Base-by-base conservation (phyloP, 192 early-diverging fungal genomes). In the Coemansia sp. region DNA sequence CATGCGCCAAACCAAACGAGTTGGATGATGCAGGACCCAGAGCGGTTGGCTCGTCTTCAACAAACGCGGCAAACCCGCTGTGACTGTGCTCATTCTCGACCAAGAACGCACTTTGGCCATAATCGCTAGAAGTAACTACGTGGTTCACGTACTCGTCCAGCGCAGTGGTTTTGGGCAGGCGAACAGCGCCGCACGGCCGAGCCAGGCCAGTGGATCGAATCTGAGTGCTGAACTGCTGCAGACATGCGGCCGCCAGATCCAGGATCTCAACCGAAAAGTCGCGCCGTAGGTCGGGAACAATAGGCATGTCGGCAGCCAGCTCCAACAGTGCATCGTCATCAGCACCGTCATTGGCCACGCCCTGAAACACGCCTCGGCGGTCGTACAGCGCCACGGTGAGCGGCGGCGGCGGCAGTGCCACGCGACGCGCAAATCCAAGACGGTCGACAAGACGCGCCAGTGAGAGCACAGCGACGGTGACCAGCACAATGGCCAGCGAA, bases 201-300 rank as follows among this genome's bases (percentile, higher is more conserved):
- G 68, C 66, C 37, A 70, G 64, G 0, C 78, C 78, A 11, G 62
- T 68, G 0, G 68, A 45, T 5, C 68, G 57, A 22, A 80, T 62
- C 62, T 74, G 64, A 54, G 32, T 68, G 72, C 78, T 80, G 53
- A 62, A 74, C 23, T 74, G 78, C 72, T 71, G 67, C 48, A 80
- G 58, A n/a, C 78, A 80, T 2, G 78, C 68, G n/a, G 65, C 73
- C 22, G 78, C 78, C 47, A 80, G 59, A 59, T 80, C 78, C 22
- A 80, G 38, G 9, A 80, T 74, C 62, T 80, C 78, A 0, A 74
- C 71, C 57, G 68, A 45, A 61, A 80, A 80, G 43, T 80, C 78
- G 3, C 72, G 60, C 19, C 78, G 64, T 54, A 74, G 39, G 32
- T 80, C 78, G 1, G 78, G 71, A 20, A 50, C 24, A 39, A 74